Evolutionary conservation across 768 basidiomycete genomes (phyloP), one percentile per base, ranked within the genome.

Genomic region (Cyclocybe cylindracea): DNA sequence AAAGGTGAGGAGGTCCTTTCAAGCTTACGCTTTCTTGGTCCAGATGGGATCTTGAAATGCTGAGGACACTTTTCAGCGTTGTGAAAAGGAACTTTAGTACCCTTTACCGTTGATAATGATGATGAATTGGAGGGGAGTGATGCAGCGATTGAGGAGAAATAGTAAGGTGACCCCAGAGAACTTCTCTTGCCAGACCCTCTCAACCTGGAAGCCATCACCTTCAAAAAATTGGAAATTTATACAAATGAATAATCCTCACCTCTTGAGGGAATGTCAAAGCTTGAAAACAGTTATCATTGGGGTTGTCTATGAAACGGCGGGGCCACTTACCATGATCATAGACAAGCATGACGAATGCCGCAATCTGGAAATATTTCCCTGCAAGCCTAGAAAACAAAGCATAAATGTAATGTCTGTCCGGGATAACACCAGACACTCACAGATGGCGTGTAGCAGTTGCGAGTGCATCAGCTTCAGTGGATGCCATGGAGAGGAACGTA

Each of bases 81-180:
- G 19, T 24, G 11, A 8, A 4, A 35, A 16, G 34, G 1, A 38
- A 24, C 8, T 11, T 19, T 35, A 19, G 16, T 19, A 31, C 37
- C 10, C 7, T 16, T n/a, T 44, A 59, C 57, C 57, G 44, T 55
- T 54, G 13, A 59, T 37, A 14, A 55, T 49, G 36, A 59, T 53
- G 13, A 66, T 59, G 39, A 67, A 68, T 36, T 66, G 61, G 0
- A 67, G 35, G 2, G 64, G 63, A 10, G 64, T 67, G 29, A 59
- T 44, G 53, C 68, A 70, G 13, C 68, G 61, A 47, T 67, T 68
- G 16, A 70, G 46, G 5, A 68, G 45, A 54, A 68, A 70, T n/a
- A 70, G 54, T n/a, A 66, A 36, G 0, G 62, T 57, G 3, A 56
- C 66, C 2, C 60, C 61, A 7, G 62, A 62, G 6, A 66, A 31